A percentile compares a stretch with the other conserved stretches of the same genome.
Conservation (phyloP, 192 early-diverging fungal genomes). For the Coemansia sp. region DNA sequence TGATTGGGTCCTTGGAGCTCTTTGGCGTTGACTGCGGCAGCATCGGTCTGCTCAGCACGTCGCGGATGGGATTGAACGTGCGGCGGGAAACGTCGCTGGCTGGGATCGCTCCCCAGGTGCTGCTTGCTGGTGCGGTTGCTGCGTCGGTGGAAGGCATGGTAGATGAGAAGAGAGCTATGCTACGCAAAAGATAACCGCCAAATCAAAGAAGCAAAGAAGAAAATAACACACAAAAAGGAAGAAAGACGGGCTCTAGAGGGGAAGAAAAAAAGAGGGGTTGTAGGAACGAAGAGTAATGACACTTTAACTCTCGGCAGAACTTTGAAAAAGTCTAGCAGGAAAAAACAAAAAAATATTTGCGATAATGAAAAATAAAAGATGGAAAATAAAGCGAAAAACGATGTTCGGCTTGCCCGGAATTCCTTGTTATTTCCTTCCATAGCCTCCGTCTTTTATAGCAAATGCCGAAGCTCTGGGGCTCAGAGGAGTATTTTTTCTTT, state of each 20-base stretch:
- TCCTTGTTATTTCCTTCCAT: too few species aligned
- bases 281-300: too few species aligned
- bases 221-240: background rate
- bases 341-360: too few species aligned
- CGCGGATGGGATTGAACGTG: constrained; percentile 86
- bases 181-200: background rate
- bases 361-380: too few species aligned
- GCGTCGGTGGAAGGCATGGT: constrained; percentile 36
- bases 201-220: background rate
- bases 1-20: constrained; percentile 40
- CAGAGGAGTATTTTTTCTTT: too few species aligned
- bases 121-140: constrained; percentile 11
- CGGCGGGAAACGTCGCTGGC: constrained; percentile 68
- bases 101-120: constrained; percentile 49
- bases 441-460: too few species aligned
- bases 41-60: constrained; percentile 76
- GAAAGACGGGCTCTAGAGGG: background rate
- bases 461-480: too few species aligned
- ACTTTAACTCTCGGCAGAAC: too few species aligned
- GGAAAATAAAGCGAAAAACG: too few species aligned
- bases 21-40: constrained; percentile 61
- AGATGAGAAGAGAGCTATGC: background rate
- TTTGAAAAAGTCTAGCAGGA: too few species aligned
- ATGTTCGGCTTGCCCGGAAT: too few species aligned
- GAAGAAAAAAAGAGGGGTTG: background rate